Conservation (phyloP, 306 rosid genomes). For the Elaeagnus macrophylla region DNA sequence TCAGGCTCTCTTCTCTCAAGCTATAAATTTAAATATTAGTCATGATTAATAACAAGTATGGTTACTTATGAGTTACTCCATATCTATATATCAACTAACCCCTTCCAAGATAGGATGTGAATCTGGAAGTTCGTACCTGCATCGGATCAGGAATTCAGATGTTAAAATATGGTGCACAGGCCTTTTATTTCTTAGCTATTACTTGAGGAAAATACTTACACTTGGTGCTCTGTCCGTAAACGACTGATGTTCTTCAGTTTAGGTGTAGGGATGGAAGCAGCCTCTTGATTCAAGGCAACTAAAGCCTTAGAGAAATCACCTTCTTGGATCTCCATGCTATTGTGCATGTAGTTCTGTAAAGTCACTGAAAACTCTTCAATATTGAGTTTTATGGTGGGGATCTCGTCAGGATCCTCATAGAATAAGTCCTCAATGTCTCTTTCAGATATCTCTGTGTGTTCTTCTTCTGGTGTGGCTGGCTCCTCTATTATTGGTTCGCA, state of each 20-base stretch:
- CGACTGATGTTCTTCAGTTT: conserved; percentile 74
- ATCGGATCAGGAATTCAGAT: conserved; percentile 17
- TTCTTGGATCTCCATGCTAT: conserved; percentile 40
- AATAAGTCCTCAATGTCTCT: conserved; percentile 71
- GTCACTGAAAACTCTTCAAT: conserved; percentile 30
- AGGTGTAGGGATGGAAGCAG: conserved; percentile 57
- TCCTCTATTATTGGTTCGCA: conserved; percentile 90
- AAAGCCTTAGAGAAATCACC: conserved; percentile 74
- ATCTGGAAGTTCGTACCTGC: conserved; percentile 97
- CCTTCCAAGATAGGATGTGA: conserved; percentile 78
- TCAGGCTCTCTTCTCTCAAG: conserved; percentile 77
- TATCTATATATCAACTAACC: conserved; percentile 34
- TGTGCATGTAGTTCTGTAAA: conserved; percentile 38
- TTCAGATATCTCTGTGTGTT: conserved; percentile 35
- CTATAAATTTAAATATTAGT: conserved; percentile 34
- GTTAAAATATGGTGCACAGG: conserved; percentile 17
- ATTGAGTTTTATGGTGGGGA: conserved; percentile 43
- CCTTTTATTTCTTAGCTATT: conserved; percentile 5
- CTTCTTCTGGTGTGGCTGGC: conserved; percentile 76
- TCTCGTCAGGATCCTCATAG: conserved; percentile 61
- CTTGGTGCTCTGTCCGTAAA: conserved; percentile 91
- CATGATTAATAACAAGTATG: conserved; percentile 11
- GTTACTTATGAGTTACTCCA: conserved; percentile 14
- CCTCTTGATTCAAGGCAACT: conserved; percentile 54
- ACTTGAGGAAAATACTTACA: conserved; percentile 39